Evolutionary conservation across 306 rosid species (phyloP), one percentile per base, ranked within the genome.

Genomic region (Luffa aegyptiaca): DNA sequence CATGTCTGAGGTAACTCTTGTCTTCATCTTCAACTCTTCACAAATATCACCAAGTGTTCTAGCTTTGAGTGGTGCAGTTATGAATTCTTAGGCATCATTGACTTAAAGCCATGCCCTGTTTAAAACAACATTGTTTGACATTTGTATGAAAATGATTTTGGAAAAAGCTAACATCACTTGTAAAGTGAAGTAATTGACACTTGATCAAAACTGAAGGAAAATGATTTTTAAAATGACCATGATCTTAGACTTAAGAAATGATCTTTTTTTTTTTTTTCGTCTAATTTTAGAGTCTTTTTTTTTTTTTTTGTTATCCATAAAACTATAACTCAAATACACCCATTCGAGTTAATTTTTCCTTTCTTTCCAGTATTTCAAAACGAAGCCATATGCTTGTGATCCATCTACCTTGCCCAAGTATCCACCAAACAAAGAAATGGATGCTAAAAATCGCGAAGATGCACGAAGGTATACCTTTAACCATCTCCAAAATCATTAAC

Each of bases 341-440:
- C 26, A 84, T 75, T 14, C 7, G 76, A 75, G 46, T 84, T 2
- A 79, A 45, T 36, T 35, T n/a, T 81, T 11, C 53, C 26, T 4
- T 33, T 3, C 11, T 9, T 78, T 79, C n/a, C 88, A 96, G 99
- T 96, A 96, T 81, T 96, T 96, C 89, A 90, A 57, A 85, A 86
- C 89, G 76, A 78, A 75, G 85, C 99, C 99, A 31, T 85, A 82
- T 71, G 92, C 98, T 18, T 96, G 99, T 65, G 97, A 80, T 55
- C 97, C 99, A 10, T 86, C 98, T 81, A 87, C 62, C 80, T 78
- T 96, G 66, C 99, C 99, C 18, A 96, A 87, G 82, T 96, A 96
- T 86, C 82, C 96, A 78, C 98, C 99, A 17, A 89, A 90, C 86
- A 96, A 96, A 84, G 99, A 96, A 88, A 90, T 96, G 81, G 99